Base-by-base conservation (phyloP, 2,329 filamentous ascomycete genomes). In the Ophiosphaerella herpotricha region DNA sequence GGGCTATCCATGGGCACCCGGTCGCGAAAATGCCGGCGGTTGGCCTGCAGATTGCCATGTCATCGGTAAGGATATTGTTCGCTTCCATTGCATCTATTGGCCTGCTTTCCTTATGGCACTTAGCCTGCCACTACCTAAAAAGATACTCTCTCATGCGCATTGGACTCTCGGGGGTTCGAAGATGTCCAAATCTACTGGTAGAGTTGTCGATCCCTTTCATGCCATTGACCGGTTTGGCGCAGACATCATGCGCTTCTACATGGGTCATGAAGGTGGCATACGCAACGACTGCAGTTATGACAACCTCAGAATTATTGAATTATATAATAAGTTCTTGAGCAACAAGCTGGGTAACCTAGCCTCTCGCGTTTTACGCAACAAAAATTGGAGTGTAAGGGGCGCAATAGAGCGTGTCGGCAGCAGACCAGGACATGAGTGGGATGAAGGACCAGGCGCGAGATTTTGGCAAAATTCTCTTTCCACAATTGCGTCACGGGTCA, bases 61-160 rank as follows among this genome's bases (percentile, higher is more conserved):
- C 23, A 87, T 99, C 47, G 94, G 94, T 41, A 99, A 99, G 74
- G 94, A 99, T 71, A 99, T 99, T 58, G 80, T 96, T 49, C 88
- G 80, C 14, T 99, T 99, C 74, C 95, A 99, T 71, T 93, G 90
- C 73, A 87, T 99, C 40, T 99, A 99, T 78, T 99, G 95, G 94
- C 94, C 94, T 0, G 94, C 94, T 3, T 88, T 99, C 61, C 85
- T 99, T 13, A 88, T 99, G 82, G 93, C 94, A 1, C 78, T 97
- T 12, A 86, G 87, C 43, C 79, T 97, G 4, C 88, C 90, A 1
- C 78, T 89, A 1, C 91, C 94, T 1, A 87, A 86, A 66, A 85
- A 86, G 55, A 83, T 99, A 29, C 78, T 99, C 2, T 90, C 90
- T 44, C 94, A 99, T 70, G 91, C 88, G 2, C 94, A 99, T 72